Conservation (phyloP, 1,139 yeast species). For the Candida gigantensis region DNA sequence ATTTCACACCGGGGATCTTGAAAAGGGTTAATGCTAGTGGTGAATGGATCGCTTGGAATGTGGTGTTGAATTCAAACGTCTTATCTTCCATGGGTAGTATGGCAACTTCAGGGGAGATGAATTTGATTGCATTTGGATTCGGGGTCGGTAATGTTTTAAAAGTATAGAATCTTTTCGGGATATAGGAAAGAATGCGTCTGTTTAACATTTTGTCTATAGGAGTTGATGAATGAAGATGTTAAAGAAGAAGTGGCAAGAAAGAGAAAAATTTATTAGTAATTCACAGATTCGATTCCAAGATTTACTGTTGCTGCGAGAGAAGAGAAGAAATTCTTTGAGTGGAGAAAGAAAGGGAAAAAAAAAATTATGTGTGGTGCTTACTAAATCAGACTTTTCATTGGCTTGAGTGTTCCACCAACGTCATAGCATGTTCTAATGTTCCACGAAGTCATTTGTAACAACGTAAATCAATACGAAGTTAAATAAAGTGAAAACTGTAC, state of each 20-base stretch:
- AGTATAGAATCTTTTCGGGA: slow-evolving; percentile 20
- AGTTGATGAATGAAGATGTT: not conserved
- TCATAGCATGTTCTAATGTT: not conserved
- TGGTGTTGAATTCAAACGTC: slow-evolving; percentile 65
- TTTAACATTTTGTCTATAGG: slow-evolving; percentile 4
- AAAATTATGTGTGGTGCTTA: slow-evolving; percentile 3
- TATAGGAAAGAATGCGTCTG: not conserved
- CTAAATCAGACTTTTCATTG: slow-evolving; percentile 1
- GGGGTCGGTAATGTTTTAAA: slow-evolving; percentile 68
- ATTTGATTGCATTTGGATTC: slow-evolving; percentile 88
- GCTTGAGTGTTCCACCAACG: not conserved
- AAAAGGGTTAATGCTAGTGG: slow-evolving; percentile 82
- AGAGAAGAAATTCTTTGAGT: not conserved
- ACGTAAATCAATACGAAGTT: no score
- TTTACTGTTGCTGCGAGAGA: no score
- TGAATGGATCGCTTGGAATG: slow-evolving; percentile 72
- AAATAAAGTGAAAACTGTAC: no score
- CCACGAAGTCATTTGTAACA: no score
- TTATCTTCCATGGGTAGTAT: slow-evolving; percentile 67
- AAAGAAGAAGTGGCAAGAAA: not conserved
- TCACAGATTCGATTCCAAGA: no score
- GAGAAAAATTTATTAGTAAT: not conserved
- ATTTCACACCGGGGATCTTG: slow-evolving; percentile 79
- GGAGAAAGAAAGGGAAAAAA: not conserved
- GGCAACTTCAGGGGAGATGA: slow-evolving; percentile 48